Percentiles rank a stretch among this genome's conserved stretches.
Evolutionary conservation across 768 basidiomycete genomes (phyloP).

Genomic region (Podaxis carcinomalis): DNA sequence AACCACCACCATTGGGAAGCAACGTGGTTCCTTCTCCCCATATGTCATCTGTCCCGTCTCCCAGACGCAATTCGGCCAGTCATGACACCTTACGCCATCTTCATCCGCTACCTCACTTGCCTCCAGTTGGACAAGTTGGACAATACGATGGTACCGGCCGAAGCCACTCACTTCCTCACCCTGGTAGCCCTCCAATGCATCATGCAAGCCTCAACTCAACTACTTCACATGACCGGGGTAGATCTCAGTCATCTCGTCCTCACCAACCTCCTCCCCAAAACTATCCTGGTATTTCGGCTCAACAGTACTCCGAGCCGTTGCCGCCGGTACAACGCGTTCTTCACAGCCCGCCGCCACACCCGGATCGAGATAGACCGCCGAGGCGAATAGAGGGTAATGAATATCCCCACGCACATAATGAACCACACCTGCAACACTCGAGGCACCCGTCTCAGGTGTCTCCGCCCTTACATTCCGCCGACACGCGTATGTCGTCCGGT

Average conservation of each 20-base stretch:
- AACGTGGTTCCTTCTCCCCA: conserved; percentile 41
- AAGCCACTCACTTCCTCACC: conserved; percentile 22
- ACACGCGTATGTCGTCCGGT: conserved; percentile 25
- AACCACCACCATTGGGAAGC: conserved; percentile 30
- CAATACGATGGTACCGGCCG: conserved; percentile 26
- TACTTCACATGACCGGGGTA: conserved; percentile 40
- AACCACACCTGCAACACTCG: conserved; percentile 13
- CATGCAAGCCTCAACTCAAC: conserved; percentile 31
- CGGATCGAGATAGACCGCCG: conserved; percentile 37
- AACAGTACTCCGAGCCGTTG: conserved; percentile 44
- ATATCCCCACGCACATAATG: conserved; percentile 8
- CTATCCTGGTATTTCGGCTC: conserved; percentile 31
- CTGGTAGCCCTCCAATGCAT: conserved; percentile 36
- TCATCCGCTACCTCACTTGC: conserved; percentile 43
- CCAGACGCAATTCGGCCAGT: conserved; percentile 36
- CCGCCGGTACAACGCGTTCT: conserved; percentile 40
- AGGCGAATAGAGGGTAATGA: conserved; percentile 40
- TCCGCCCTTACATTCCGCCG: conserved; percentile 1
- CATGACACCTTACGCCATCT: conserved; percentile 45
- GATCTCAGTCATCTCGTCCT: conserved; percentile 48
- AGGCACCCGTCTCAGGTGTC: conserved; percentile 27
- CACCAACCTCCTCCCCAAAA: conserved; percentile 37
- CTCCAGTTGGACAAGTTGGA: conserved; percentile 35
- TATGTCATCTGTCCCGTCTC: conserved; percentile 34
- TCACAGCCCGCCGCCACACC: conserved; percentile 44